Evolutionary conservation across 2,329 filamentous ascomycete species (phyloP).

Genomic region (Rutstroemia sp.): DNA sequence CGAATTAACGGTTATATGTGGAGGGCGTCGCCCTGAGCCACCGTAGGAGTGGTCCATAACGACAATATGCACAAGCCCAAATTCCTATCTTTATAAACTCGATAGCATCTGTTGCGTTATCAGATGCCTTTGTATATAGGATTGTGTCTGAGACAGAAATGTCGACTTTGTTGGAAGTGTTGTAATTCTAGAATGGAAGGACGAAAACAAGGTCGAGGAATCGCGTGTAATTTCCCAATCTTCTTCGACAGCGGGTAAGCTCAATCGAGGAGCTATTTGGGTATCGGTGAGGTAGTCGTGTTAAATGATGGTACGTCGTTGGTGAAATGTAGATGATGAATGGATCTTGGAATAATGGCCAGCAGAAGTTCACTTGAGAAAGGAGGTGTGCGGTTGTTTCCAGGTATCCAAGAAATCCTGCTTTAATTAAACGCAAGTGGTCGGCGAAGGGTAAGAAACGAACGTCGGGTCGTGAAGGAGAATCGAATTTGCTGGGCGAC

Average conservation of each 20-base stretch:
- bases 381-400: no score
- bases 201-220: not conserved
- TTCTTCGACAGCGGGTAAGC: no score
- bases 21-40: constrained; percentile 30
- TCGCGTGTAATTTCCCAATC: not conserved
- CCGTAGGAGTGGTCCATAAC: constrained; percentile 7
- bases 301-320: not conserved
- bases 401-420: no score
- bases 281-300: not conserved
- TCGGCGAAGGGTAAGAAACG: no score
- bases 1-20: constrained; percentile 59
- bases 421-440: no score
- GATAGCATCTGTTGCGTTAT: constrained; percentile 1
- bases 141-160: constrained; percentile 3
- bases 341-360: not conserved
- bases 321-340: not conserved
- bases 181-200: not conserved
- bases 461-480: no score
- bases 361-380: no score
- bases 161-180: not conserved
- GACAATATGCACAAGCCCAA: not conserved
- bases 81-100: not conserved
- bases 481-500: no score
- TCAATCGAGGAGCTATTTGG: not conserved
- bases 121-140: not conserved